Evolutionary conservation across 306 rosid species (phyloP), one percentile per base, ranked within the genome.

Genomic region (Casuarina glauca): DNA sequence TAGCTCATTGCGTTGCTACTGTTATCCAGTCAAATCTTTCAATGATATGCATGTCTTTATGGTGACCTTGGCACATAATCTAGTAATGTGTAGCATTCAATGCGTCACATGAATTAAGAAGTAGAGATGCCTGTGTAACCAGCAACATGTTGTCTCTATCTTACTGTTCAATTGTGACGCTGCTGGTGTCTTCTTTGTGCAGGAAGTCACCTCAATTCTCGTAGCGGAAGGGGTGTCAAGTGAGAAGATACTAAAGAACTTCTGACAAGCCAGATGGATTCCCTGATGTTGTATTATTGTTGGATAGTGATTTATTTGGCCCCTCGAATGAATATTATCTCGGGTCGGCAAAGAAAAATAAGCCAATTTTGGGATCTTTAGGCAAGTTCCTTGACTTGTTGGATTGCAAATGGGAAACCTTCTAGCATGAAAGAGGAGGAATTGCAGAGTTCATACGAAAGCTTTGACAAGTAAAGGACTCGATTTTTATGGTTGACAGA

Each of bases 171-270:
- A 19, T 17, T 3, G 26, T 54, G 7, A 36, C 26, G 54, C 55
- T 10, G 20, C 3, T 9, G 3, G 4, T n/a, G 5, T 39, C 15
- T 48, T 61, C 38, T 72, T 74, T 9, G 82, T 88, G 88, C 97
- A 96, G 99, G 99, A 96, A 79, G 79, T 96, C 66, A 87, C 91
- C 55, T 93, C 99, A 41, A 91, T 96, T 81, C 97, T 96, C 79
- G 83, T 84, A 71, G 91, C 88, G 6, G 94, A 88, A 69, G 99
- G 99, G 67, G 96, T 96, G 39, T 88, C 93, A 45, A 84, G 77
- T 70, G 94, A 96, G 69, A 96, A 91, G 81, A 96, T 96, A 82
- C 86, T 96, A 48, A 93, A 90, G 85, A 96, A 96, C 79, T 91
- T 96, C 57, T 96, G 91, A 96, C 78, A 16, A 63, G 50, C 46